Evolutionary conservation across 139 green algal species (phyloP), one percentile per base, ranked within the genome.

Genomic region (Parachlorella kessleri): DNA sequence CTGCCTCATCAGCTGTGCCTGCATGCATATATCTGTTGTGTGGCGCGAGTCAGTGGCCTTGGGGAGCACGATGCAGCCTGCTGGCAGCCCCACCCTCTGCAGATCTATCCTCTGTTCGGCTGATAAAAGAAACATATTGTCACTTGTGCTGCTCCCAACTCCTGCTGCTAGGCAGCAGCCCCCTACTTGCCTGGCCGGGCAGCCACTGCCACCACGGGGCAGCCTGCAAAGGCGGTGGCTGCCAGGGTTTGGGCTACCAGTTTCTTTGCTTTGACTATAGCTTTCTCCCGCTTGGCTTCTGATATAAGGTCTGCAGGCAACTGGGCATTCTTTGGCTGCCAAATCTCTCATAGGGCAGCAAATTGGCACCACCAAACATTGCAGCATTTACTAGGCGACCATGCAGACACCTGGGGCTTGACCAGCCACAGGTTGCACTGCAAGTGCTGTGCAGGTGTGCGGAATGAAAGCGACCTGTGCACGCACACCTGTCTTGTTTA

Each of bases 141-240:
- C n/a, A n/a, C n/a, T n/a, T n/a, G n/a, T n/a, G n/a, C n/a, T n/a
- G n/a, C n/a, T n/a, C n/a, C n/a, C n/a, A n/a, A n/a, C n/a, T n/a
- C n/a, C n/a, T n/a, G n/a, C n/a, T n/a, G n/a, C n/a, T n/a, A n/a
- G n/a, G n/a, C n/a, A n/a, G n/a, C n/a, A n/a, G n/a, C n/a, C n/a
- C n/a, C n/a, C n/a, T n/a, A n/a, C n/a, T n/a, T 41, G 88, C 88
- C 86, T 76, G 86, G 83, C 54, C 90, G 91, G 5, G 92, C 91
- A 0, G 88, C 78, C 4, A 93, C 87, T 4, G 94, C 79, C 14
- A 98, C 74, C 76, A 98, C 94, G 32, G 80, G 78, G 33, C 84
- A 90, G 5, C 84, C 88, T 6, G 76, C 79, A 83, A 98, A 98
- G 77, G 94, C 96, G 55, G 95, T 98, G 23, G 90, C 83, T 10